Percentiles rank a stretch among this genome's conserved stretches.
Evolutionary conservation across 2,329 filamentous ascomycete genomes (phyloP).

Genomic region (Phoma sp.): DNA sequence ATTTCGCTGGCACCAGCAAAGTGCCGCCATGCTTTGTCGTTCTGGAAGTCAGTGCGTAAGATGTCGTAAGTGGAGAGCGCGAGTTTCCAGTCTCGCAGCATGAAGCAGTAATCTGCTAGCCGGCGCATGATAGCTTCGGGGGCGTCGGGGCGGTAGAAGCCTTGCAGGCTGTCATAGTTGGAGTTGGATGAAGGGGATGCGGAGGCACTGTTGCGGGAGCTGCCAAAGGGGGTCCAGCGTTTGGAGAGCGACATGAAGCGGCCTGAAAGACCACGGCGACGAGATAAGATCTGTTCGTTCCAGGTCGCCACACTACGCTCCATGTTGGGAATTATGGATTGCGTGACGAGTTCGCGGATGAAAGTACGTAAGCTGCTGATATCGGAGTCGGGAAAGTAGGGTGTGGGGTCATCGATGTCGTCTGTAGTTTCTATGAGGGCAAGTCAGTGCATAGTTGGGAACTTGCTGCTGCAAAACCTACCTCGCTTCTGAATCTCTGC

Average conservation of each 20-base stretch:
- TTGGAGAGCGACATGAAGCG: conserved; percentile 95
- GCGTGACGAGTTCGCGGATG: conserved; percentile 91
- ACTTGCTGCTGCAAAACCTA: conserved; percentile 34
- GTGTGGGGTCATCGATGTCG: conserved; percentile 72
- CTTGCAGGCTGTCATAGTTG: conserved; percentile 79
- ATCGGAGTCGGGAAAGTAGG: conserved; percentile 91
- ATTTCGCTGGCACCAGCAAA: conserved; percentile 96
- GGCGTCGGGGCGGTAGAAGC: conserved; percentile 83
- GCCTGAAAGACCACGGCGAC: conserved; percentile 84
- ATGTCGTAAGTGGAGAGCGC: conserved; percentile 92
- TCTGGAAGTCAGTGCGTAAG: conserved; percentile 84
- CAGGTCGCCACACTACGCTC: conserved; percentile 87
- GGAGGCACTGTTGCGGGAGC: conserved; percentile 62
- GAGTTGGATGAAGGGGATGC: conserved; percentile 60
- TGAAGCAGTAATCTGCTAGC: conserved; percentile 92
- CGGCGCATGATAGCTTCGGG: conserved; percentile 93
- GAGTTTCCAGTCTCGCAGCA: conserved; percentile 95
- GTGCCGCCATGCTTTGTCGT: conserved; percentile 96
- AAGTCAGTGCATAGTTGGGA: conserved; percentile 19
- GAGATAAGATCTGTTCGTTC: conserved; percentile 97
- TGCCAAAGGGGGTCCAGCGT: conserved; percentile 83
- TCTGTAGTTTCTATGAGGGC: conserved; percentile 65
- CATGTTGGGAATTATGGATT: conserved; percentile 95
- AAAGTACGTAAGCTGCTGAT: conserved; percentile 87
- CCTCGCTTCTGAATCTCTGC: conserved; percentile 71